These are phyloP conservation scores for Nicotiana tabacum DNA, from an alignment of 257 asterid species.

Conservation along the genomic window DNA sequence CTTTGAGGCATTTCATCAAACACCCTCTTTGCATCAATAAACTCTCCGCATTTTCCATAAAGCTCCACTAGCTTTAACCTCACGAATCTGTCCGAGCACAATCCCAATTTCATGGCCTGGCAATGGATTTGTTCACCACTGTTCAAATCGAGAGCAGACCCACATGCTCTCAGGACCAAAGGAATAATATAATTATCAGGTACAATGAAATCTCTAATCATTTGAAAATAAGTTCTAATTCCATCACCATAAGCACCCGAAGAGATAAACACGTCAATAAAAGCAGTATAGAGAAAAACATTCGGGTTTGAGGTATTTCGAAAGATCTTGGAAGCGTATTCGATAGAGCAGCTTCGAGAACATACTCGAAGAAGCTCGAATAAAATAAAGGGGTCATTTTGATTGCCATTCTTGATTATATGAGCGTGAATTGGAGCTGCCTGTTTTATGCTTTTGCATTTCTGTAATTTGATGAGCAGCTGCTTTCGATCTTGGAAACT, in stretches of 20 bases:
- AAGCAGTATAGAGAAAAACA: conserved; percentile 42
- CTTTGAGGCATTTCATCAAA: conserved; percentile 49
- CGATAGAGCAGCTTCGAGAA: conserved; percentile 34
- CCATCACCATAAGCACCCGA: conserved; percentile 18
- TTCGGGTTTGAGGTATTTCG: conserved; percentile 27
- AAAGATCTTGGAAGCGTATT: conserved; percentile 41
- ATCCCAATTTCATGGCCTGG: conserved; percentile 40
- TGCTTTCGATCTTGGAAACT: conserved; percentile 22
- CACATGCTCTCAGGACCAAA: conserved; percentile 51
- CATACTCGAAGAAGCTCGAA: conserved; percentile 52
- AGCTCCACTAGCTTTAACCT: conserved; percentile 38
- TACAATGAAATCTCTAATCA: conserved; percentile 25
- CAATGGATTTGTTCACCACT: conserved; percentile 37
- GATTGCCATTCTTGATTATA: conserved; percentile 30
- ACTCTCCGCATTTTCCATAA: conserved; percentile 44
- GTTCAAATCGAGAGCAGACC: conserved; percentile 24
- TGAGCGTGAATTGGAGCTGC: conserved; percentile 32
- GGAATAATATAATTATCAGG: conserved; percentile 44
- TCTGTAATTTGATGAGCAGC: conserved; percentile 21
- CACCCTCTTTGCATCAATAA: conserved; percentile 34
- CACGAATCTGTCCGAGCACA: conserved; percentile 33
- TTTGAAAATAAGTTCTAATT: conserved; percentile 22
- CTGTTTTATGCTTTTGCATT: conserved; percentile 29
- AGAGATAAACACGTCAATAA: conserved; percentile 39
- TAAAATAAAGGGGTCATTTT: conserved; percentile 30